Percentiles rank a stretch among this genome's conserved stretches.
Conservation (phyloP, 805 yeast genomes). For the Lipomyces chichibuensis region DNA sequence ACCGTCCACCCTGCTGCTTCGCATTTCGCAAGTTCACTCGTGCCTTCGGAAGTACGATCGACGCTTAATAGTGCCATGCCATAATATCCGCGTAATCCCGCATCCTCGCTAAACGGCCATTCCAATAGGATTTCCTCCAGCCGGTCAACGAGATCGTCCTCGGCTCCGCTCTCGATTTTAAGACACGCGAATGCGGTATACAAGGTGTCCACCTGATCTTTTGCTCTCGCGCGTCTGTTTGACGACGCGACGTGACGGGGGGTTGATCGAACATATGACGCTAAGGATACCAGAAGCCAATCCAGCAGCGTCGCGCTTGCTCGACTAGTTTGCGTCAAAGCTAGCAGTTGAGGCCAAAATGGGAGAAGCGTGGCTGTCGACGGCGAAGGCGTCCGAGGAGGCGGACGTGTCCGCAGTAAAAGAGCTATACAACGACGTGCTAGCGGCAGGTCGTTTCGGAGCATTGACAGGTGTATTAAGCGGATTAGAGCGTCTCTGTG, state of each 20-base stretch:
- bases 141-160: constrained; percentile 14
- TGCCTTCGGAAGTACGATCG: constrained; percentile 17
- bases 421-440: constrained; percentile 23
- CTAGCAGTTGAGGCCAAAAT: constrained; percentile 23
- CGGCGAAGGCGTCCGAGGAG: constrained; percentile 2
- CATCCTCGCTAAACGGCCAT: constrained; percentile 32
- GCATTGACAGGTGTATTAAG: constrained; percentile 16
- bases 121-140: constrained; percentile 29
- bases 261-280: constrained; percentile 10
- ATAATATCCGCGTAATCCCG: constrained; percentile 16
- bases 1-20: constrained; percentile 17
- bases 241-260: constrained; percentile 8
- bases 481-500: constrained; percentile 20
- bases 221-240: constrained; percentile 4
- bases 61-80: constrained; percentile 25
- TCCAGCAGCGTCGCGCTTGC: constrained; percentile 11
- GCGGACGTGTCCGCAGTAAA: constrained; percentile 20
- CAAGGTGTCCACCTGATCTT: constrained; percentile 14
- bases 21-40: constrained; percentile 14
- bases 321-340: not conserved
- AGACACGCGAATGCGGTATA: constrained; percentile 12
- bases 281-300: constrained; percentile 29
- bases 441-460: constrained; percentile 18
- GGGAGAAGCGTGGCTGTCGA: constrained; percentile 17
- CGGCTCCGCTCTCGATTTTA: constrained; percentile 9